Evolutionary conservation across 768 basidiomycete genomes (phyloP).

Genomic region (Ephemerocybe angulata): DNA sequence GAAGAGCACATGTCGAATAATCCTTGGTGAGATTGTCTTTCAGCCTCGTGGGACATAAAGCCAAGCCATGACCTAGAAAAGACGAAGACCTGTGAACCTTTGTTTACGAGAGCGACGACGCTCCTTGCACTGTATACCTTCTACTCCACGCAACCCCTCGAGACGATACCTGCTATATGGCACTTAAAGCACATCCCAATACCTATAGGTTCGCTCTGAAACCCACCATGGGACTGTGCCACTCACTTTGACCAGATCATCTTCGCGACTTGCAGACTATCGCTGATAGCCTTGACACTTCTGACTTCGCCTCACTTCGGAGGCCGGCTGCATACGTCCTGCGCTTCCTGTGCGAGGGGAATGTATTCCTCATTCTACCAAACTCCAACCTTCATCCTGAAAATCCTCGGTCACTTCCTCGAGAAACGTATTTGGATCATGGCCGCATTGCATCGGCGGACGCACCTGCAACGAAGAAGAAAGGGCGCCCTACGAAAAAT

Average conservation of each 20-base stretch:
- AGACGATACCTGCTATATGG: slow-evolving; percentile 48
- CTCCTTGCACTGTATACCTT: slow-evolving; percentile 72
- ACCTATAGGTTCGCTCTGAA: slow-evolving; percentile 45
- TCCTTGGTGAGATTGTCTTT: slow-evolving; percentile 50
- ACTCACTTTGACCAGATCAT: slow-evolving; percentile 42
- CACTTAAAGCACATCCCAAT: slow-evolving; percentile 54
- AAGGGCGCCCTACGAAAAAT: slow-evolving; percentile 60
- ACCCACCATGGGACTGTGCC: not conserved
- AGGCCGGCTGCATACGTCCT: not conserved
- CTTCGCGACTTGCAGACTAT: slow-evolving; percentile 47
- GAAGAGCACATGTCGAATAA: slow-evolving; percentile 54
- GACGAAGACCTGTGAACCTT: slow-evolving; percentile 49
- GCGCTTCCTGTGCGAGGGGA: slow-evolving; percentile 30
- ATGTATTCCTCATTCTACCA: slow-evolving; percentile 62
- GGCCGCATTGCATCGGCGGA: slow-evolving; percentile 23
- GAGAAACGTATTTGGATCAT: slow-evolving; percentile 57
- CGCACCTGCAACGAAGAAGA: slow-evolving; percentile 39
- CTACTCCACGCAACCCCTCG: slow-evolving; percentile 61
- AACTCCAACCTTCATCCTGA: slow-evolving; percentile 43
- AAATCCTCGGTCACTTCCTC: slow-evolving; percentile 64
- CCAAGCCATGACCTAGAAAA: slow-evolving; percentile 29
- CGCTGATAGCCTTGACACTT: slow-evolving; percentile 40
- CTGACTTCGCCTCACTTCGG: slow-evolving; percentile 37
- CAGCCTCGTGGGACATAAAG: not conserved
- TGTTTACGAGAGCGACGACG: slow-evolving; percentile 54